Conservation (phyloP, 2,329 filamentous ascomycete species). For the Curvularia hawaiiensis region DNA sequence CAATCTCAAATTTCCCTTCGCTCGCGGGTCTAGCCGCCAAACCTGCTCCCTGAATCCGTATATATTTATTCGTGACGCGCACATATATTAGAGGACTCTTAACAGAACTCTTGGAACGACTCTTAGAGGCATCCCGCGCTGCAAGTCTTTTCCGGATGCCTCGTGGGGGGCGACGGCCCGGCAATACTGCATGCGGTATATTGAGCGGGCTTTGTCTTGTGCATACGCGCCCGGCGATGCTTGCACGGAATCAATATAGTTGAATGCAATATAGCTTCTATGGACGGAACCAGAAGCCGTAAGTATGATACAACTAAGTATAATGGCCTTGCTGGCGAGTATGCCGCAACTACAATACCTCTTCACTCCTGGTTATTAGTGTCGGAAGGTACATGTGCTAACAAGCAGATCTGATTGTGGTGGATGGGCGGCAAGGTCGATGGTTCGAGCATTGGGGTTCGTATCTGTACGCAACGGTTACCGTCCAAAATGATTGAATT, state of each 20-base stretch:
- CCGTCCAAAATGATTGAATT: background rate
- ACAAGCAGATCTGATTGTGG: background rate
- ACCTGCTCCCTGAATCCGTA: background rate
- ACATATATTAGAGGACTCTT: constrained; percentile 3
- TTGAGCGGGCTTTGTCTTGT: constrained; percentile 7
- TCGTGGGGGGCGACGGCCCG: constrained; percentile 6
- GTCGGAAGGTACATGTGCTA: background rate
- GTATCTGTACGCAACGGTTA: background rate
- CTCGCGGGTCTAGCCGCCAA: background rate
- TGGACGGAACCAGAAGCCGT: background rate
- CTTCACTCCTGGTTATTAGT: background rate
- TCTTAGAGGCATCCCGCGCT: constrained; percentile 2
- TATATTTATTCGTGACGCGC: constrained; percentile 2
- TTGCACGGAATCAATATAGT: constrained; percentile 5
- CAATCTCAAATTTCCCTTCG: background rate
- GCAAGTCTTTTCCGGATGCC: background rate
- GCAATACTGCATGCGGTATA: constrained; percentile 6
- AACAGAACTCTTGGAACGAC: background rate
- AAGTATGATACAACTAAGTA: background rate
- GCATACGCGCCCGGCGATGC: constrained; percentile 7
- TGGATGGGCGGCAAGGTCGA: background rate
- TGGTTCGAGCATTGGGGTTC: background rate
- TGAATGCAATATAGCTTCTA: constrained; percentile 5
- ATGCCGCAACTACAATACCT: background rate
- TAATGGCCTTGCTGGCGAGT: background rate